These are phyloP conservation scores for Cystobasidium ongulense DNA, from an alignment of 768 basidiomycete species.

Conservation along the genomic window DNA sequence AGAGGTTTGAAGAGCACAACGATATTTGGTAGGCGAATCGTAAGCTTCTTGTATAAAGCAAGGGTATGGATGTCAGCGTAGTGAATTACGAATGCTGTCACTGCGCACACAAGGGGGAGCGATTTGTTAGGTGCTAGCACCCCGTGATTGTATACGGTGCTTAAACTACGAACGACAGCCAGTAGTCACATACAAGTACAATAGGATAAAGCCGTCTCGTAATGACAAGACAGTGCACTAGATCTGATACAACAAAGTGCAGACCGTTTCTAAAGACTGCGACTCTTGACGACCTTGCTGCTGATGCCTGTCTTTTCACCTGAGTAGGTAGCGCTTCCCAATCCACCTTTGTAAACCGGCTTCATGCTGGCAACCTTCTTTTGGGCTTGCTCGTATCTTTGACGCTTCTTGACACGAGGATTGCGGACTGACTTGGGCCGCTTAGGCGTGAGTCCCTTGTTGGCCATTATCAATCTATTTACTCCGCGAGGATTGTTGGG, in stretches of 20 bases:
- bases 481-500: conserved; percentile 68
- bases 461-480: conserved; percentile 82
- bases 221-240: too few relatives aligned
- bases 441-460: conserved; percentile 85
- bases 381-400: conserved; percentile 87
- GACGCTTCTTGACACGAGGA: conserved; percentile 92
- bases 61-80: too few relatives aligned
- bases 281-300: conserved; percentile 37
- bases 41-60: too few relatives aligned
- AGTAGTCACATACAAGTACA: too few relatives aligned
- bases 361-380: conserved; percentile 81
- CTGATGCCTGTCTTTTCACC: conserved; percentile 60
- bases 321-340: conserved; percentile 61
- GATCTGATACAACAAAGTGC: neutral
- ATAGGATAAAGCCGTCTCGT: too few relatives aligned
- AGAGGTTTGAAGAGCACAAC: too few relatives aligned
- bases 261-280: conserved; percentile 1
- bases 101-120: too few relatives aligned
- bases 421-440: conserved; percentile 85
- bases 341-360: conserved; percentile 83
- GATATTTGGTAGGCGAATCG: too few relatives aligned
- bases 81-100: too few relatives aligned
- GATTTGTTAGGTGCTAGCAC: too few relatives aligned
- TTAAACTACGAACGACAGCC: too few relatives aligned
- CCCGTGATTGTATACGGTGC: too few relatives aligned